Evolutionary conservation across 768 basidiomycete genomes (phyloP), one percentile per base, ranked within the genome.

Genomic region (Boletus eberwhitei): DNA sequence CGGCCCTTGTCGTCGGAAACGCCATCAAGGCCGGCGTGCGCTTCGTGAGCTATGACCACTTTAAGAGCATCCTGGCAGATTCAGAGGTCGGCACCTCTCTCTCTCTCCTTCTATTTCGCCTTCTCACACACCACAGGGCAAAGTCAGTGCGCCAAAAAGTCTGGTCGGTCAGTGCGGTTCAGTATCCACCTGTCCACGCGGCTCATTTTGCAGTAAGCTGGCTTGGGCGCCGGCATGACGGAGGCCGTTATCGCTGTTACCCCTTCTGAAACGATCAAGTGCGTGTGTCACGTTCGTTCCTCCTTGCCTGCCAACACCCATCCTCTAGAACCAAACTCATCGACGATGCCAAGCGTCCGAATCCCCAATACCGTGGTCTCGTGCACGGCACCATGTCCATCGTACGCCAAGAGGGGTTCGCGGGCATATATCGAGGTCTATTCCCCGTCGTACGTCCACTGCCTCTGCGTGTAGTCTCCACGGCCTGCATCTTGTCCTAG

Each of bases 191-290:
- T 40, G 24, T 45, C 17, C 54, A 52, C 34, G 45, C 59, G 53
- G 24, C 64, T 64, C 38, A 63, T 45, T 6, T 8, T 16, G 48
- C 47, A 8, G 19, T 34, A 62, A 84, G 89, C 90, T 55, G 89
- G 90, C 31, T 74, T 91, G 12, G 87, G 88, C 31, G 96, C 96
- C 2, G 96, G 96, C 4, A 83, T 93, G 84, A 87, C 78, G 64
- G 96, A 98, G 71, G 93, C 96, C 1, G 68, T 98, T 21, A 83
- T 98, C 52, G 96, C 96, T 2, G 96, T 99, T 4, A 98, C 96
- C 0, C 96, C 96, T 3, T 94, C 92, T 13, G 96, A 99, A 71
- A 98, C 96, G 0, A 97, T 98, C 78, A 99, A 99, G 96, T 95
- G 45, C 39, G 89, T 72, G 2, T 38, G 2, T 4, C 4, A 11